Percentiles rank a stretch among this genome's conserved stretches.
These are phyloP conservation scores for Albugo laibachii DNA, from an alignment of 352 stramenopile species.

Conservation along the genomic window DNA sequence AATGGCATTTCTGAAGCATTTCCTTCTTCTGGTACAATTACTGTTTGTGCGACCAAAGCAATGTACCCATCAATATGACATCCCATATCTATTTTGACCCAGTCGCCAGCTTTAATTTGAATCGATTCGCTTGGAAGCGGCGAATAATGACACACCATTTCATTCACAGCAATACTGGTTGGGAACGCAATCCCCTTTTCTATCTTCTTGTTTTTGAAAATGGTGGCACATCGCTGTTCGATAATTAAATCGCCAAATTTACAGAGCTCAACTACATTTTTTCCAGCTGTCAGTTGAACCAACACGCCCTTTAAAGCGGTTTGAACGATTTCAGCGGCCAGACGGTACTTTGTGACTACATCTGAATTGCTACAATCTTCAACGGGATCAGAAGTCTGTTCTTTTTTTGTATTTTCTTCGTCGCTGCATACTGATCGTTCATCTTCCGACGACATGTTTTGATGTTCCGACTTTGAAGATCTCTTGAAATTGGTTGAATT, in stretches of 20 bases:
- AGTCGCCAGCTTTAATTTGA: conserved; percentile 56
- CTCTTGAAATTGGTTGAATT: no score
- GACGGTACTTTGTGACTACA: conserved; percentile 93
- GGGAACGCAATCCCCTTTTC: conserved; percentile 99
- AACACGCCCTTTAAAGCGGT: conserved; percentile 91
- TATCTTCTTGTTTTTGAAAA: conserved; percentile 95
- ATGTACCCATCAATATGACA: conserved; percentile 99
- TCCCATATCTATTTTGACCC: conserved; percentile 92
- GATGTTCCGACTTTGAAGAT: conserved; percentile 2
- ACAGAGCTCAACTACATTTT: conserved; percentile 91
- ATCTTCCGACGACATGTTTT: conserved; percentile 19
- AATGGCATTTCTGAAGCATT: conserved; percentile 26
- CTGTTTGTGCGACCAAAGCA: conserved; percentile 94
- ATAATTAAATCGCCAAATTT: conserved; percentile 81
- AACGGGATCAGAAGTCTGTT: conserved; percentile 31
- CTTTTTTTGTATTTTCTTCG: conserved; percentile 39
- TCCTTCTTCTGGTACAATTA: conserved; percentile 79
- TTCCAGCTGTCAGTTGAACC: conserved; percentile 83
- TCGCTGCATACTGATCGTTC: conserved; percentile 41
- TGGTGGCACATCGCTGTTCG: conserved; percentile 61
- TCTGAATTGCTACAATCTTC: conserved; percentile 82
- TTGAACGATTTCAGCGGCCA: conserved; percentile 97
- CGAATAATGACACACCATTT: conserved; percentile 97
- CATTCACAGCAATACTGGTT: conserved; percentile 97
- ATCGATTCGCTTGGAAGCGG: conserved; percentile 82